phyloP scores from a whole-genome alignment of 192 early-diverging fungal genomes.

The Bifiguratus adelaidae region DNA sequence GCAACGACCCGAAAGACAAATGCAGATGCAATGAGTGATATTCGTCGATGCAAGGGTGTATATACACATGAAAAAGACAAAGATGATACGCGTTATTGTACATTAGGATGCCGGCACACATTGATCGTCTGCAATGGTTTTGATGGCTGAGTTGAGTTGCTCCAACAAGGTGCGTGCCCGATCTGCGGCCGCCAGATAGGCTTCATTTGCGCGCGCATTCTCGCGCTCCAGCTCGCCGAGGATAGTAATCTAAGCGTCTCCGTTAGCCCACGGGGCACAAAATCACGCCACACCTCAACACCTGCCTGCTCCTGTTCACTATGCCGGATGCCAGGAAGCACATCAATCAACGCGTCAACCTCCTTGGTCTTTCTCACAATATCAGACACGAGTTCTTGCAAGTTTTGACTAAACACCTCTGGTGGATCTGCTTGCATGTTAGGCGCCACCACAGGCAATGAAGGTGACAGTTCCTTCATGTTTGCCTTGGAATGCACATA shows the following conservation, averaged over 20 bases:
- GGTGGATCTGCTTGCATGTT: slow-evolving; percentile 33
- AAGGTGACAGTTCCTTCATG: slow-evolving; percentile 21
- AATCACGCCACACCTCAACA: too few species aligned
- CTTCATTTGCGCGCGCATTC: slow-evolving; percentile 25
- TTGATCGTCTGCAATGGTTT: slow-evolving; percentile 32
- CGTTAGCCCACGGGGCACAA: too few species aligned
- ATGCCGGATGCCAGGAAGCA: slow-evolving; percentile 28
- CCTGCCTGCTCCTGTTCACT: slow-evolving; percentile 31
- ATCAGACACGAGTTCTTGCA: slow-evolving; percentile 35
- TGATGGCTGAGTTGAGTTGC: slow-evolving; percentile 25
- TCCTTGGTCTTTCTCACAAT: slow-evolving; percentile 40
- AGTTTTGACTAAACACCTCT: slow-evolving; percentile 27
- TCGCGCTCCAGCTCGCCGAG: slow-evolving; percentile 24
- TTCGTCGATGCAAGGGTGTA: too few species aligned
- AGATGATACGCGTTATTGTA: too few species aligned
- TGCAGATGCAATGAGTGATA: too few species aligned
- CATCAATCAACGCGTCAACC: slow-evolving; percentile 34
- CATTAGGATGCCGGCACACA: too few species aligned
- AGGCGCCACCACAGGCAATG: slow-evolving; percentile 30
- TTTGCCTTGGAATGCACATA: slow-evolving; percentile 29
- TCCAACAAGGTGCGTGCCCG: slow-evolving; percentile 26
- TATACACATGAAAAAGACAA: too few species aligned
- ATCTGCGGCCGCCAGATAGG: slow-evolving; percentile 26
- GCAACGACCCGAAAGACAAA: too few species aligned
- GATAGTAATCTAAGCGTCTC: slow-evolving; percentile 9